A percentile compares a stretch with the other conserved stretches of the same genome.
These are phyloP conservation scores for Fusarium vanettenii DNA, from an alignment of 2,329 filamentous ascomycete genomes.

Conservation along the genomic window DNA sequence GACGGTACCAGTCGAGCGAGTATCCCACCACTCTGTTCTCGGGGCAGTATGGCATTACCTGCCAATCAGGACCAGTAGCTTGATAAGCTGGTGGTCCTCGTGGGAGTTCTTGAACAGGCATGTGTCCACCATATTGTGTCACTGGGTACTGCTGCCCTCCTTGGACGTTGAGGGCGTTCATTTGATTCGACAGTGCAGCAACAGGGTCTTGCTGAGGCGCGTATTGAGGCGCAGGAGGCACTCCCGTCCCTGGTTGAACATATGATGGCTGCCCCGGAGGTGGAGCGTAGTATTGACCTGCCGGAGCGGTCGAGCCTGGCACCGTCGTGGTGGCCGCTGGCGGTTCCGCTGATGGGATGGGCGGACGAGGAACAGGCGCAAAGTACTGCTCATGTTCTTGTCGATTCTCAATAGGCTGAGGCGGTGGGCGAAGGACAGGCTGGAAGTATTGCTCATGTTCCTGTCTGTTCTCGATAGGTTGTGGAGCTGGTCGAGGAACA, in stretches of 20 bases:
- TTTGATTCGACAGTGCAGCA: slow-evolving; percentile 22
- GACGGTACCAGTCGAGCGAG: slow-evolving; percentile 47
- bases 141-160: neutral
- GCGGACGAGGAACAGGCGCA: neutral
- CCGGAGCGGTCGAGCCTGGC: fast-evolving
- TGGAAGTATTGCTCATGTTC: neutral
- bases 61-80: slow-evolving; percentile 36
- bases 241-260: neutral
- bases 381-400: neutral
- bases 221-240: neutral
- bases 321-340: neutral
- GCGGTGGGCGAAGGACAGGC: neutral
- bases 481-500: neutral
- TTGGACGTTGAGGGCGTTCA: slow-evolving; percentile 27
- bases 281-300: neutral
- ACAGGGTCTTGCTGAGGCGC: slow-evolving; percentile 9
- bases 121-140: neutral
- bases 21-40: slow-evolving; percentile 44
- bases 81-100: slow-evolving; percentile 25
- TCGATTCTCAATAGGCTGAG: neutral
- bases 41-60: slow-evolving; percentile 45
- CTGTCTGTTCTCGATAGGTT: neutral
- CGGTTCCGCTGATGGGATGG: neutral
- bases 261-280: neutral
- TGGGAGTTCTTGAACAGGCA: neutral